These are phyloP conservation scores for Hymenoscyphus fraxineus DNA, from an alignment of 2,329 filamentous ascomycete genomes.

Conservation along the genomic window DNA sequence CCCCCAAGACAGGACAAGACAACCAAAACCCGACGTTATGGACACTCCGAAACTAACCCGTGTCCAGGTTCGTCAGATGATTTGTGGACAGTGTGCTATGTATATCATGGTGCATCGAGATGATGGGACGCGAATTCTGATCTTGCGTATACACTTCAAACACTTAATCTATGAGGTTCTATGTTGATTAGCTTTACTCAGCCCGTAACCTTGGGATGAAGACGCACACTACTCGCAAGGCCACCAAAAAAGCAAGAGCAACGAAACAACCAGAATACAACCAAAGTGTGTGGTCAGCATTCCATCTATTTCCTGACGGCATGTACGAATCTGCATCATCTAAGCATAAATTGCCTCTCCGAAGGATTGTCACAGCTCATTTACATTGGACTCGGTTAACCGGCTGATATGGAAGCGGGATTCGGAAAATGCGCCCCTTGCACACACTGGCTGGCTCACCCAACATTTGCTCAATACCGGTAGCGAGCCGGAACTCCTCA, in stretches of 20 bases:
- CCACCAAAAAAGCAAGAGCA: not conserved
- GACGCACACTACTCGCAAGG: not conserved
- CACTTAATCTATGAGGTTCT: not conserved
- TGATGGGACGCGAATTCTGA: not conserved
- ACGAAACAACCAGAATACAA: not conserved
- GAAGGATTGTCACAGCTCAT: not conserved
- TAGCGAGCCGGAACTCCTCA: constrained; percentile 1
- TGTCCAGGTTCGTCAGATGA: not conserved
- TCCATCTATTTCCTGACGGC: not conserved
- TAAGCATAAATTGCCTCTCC: not conserved
- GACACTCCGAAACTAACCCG: not conserved
- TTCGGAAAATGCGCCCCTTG: not conserved
- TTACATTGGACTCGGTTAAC: not conserved
- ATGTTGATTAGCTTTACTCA: not conserved
- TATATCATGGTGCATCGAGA: not conserved
- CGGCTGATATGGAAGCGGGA: not conserved
- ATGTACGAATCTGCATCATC: not conserved
- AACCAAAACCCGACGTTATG: not conserved
- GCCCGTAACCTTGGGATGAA: not conserved
- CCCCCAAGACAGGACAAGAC: not conserved
- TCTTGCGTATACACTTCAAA: not conserved
- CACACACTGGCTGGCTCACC: not conserved
- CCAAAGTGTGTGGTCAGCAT: not conserved
- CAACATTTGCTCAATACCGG: not conserved
- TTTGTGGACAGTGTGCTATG: not conserved